These are phyloP conservation scores for Blastobotrys americana DNA, from an alignment of 805 yeast genomes.

Conservation along the genomic window DNA sequence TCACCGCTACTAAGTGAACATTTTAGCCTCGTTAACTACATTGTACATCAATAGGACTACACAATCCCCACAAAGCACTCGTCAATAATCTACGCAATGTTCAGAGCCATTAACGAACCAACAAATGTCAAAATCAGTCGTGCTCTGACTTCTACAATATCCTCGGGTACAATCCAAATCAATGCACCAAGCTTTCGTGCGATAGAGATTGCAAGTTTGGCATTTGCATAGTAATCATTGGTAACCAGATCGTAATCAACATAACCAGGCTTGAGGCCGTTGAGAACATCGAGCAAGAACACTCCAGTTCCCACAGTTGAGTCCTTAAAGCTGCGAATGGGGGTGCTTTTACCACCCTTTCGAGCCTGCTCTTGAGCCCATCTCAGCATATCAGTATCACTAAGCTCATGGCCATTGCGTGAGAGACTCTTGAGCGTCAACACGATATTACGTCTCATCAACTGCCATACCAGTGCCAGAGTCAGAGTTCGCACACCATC, in stretches of 20 bases:
- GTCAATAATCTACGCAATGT: constrained; percentile 9
- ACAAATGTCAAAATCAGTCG: constrained; percentile 90
- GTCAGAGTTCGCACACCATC: constrained; percentile 89
- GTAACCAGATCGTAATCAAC: constrained; percentile 91
- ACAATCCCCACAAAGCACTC: too few relatives aligned
- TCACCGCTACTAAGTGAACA: too few relatives aligned
- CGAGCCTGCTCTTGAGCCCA: constrained; percentile 89
- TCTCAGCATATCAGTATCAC: constrained; percentile 78
- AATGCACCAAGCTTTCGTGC: constrained; percentile 97
- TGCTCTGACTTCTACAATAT: constrained; percentile 91
- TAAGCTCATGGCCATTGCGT: constrained; percentile 62
- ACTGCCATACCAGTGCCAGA: constrained; percentile 94
- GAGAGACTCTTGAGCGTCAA: constrained; percentile 70
- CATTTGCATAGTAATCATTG: constrained; percentile 88
- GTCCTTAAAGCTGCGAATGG: constrained; percentile 81
- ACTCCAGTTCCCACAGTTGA: constrained; percentile 66
- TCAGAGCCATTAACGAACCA: constrained; percentile 84
- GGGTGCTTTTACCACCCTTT: constrained; percentile 73
- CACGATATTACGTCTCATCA: constrained; percentile 93
- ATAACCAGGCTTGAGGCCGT: constrained; percentile 95
- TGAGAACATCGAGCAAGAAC: constrained; percentile 79
- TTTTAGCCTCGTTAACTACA: too few relatives aligned
- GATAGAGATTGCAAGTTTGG: constrained; percentile 93
- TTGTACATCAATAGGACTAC: too few relatives aligned
- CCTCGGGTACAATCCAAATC: constrained; percentile 99